Base-by-base conservation (phyloP, 2,329 filamentous ascomycete species). In the Botryotinia globosa region DNA sequence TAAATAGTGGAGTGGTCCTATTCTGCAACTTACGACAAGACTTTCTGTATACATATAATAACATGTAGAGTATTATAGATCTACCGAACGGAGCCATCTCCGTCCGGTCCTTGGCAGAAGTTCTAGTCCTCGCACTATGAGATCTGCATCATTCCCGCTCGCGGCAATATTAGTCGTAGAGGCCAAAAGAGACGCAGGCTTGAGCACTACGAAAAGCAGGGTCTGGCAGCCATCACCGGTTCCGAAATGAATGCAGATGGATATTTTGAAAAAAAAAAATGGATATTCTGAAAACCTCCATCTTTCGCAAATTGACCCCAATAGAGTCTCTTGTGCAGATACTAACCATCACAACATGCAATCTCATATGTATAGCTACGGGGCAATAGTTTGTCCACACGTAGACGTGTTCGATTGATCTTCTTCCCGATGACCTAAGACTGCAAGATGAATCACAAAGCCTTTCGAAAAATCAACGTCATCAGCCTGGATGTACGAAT, bases 51-150 rank as follows among this genome's bases (percentile, higher is more conserved):
- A 42, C 48, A n/a, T n/a, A 51, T n/a, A n/a, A 51, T 51, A 14
- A 14, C 22, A 51, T 51, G 48, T 71, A 71, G 59, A 56, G 51
- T 29, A 29, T 56, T 18, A 29, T 56, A 56, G 51, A 54, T 42
- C 64, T 56, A 34, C 65, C n/a, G 18, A 18, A 56, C 65, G 51
- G 64, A 56, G 18, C n/a, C 20, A 32, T 20, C 54, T 58, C 51
- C 65, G n/a, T 37, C n/a, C 20, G 32, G 39, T 61, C 25, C 54
- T 62, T 69, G 67, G 56, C 67, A 32, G 29, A 62, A 34, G 67
- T 45, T 69, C 61, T 45, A 71, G 61, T 65, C 69, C 37, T 66
- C 37, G 58, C 58, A 64, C 45, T 29, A 71, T 65, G 32, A 65
- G 58, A 71, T 71, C 68, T 64, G n/a, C 68, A 64, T 22, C 25